These are phyloP conservation scores for Brassica incana DNA, from an alignment of 345 rosid species.

Conservation along the genomic window DNA sequence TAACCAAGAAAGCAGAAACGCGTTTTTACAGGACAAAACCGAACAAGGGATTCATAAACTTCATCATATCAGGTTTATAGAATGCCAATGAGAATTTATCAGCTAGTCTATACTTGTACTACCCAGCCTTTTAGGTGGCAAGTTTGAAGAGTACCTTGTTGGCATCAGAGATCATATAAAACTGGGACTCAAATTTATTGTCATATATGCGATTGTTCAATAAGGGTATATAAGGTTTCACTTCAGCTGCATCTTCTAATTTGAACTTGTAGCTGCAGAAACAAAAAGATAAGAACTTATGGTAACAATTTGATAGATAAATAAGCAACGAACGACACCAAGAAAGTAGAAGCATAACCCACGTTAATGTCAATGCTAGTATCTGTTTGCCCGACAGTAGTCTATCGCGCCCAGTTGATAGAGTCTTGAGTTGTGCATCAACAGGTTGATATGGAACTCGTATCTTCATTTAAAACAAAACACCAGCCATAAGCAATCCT, in stretches of 20 bases:
- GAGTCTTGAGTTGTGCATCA: constrained; percentile 72
- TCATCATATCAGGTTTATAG: background rate
- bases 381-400: constrained; percentile 92
- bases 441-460: constrained; percentile 83
- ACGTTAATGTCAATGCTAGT: constrained; percentile 85
- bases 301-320: constrained; percentile 6
- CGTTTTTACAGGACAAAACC: background rate
- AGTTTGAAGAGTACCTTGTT: constrained; percentile 70
- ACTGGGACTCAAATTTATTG: constrained; percentile 94
- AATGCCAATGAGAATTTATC: constrained; percentile 15
- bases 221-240: constrained; percentile 80
- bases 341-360: constrained; percentile 38
- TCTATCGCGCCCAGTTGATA: constrained; percentile 70
- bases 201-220: constrained; percentile 95
- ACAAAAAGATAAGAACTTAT: constrained; percentile 11
- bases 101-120: constrained; percentile 9
- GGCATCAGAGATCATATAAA: constrained; percentile 89
- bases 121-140: constrained; percentile 8
- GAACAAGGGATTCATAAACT: constrained; percentile 1
- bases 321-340: constrained; percentile 5
- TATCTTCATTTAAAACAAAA: constrained; percentile 49
- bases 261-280: constrained; percentile 83
- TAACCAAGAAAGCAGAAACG: constrained; percentile 2
- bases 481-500: constrained; percentile 5
- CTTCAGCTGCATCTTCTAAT: constrained; percentile 91